Conservation (phyloP, 352 stramenopile genomes). For the Phytophthora pinifolia region DNA sequence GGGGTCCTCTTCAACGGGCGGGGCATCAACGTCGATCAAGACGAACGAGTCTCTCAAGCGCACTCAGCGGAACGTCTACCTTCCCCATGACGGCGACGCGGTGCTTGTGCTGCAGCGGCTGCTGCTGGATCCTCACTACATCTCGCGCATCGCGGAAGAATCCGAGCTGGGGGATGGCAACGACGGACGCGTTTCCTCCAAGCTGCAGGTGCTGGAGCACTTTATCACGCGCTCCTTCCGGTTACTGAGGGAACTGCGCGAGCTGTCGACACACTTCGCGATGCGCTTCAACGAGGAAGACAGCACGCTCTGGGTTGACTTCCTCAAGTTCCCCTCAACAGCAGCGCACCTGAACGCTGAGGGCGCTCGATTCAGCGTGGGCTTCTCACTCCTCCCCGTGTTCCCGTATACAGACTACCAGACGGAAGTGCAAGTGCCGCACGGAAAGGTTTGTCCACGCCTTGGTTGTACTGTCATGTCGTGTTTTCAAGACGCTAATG, state of each 20-base stretch:
- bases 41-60: constrained; percentile 35
- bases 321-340: constrained; percentile 55
- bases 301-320: constrained; percentile 60
- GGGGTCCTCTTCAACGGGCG: constrained; percentile 10
- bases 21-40: constrained; percentile 28
- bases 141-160: constrained; percentile 33
- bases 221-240: constrained; percentile 55
- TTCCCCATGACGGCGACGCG: constrained; percentile 43
- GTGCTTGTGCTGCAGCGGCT: constrained; percentile 51
- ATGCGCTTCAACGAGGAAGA: constrained; percentile 48
- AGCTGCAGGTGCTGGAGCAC: constrained; percentile 50
- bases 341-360: constrained; percentile 14
- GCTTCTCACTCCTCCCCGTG: constrained; percentile 44
- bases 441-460: constrained; percentile 39
- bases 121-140: constrained; percentile 44
- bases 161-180: constrained; percentile 23
- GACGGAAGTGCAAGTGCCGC: constrained; percentile 38
- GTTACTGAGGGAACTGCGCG: constrained; percentile 57
- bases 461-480: too few relatives aligned
- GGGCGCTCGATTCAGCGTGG: constrained; percentile 51
- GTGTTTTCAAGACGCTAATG: background rate
- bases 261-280: constrained; percentile 53
- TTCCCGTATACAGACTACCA: constrained; percentile 61
- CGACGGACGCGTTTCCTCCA: constrained; percentile 31
- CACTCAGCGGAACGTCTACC: constrained; percentile 35